Evolutionary conservation across 2,329 filamentous ascomycete genomes (phyloP).

Genomic region (Aspergillus sp.): DNA sequence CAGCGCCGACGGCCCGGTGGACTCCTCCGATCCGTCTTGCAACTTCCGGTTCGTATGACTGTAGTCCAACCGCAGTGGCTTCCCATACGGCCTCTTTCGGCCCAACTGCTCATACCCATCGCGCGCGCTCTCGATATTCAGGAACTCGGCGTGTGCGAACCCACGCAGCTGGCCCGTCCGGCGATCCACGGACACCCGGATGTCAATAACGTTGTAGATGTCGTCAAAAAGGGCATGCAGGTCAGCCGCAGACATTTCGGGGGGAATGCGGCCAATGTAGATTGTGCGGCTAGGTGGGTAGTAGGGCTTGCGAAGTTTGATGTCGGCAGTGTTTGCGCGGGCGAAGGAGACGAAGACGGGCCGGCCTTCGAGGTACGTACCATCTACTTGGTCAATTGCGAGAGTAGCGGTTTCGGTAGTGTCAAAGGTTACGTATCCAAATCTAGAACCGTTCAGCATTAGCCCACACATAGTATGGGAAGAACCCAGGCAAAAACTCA

Average conservation of each 20-base stretch:
- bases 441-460: constrained; percentile 38
- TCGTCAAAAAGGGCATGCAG: constrained; percentile 68
- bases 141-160: constrained; percentile 77
- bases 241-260: constrained; percentile 75
- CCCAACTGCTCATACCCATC: constrained; percentile 51
- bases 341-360: constrained; percentile 56
- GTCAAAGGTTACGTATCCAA: constrained; percentile 58
- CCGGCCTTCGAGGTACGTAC: constrained; percentile 56
- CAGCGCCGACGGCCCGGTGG: background rate
- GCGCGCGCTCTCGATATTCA: constrained; percentile 56
- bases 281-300: constrained; percentile 56
- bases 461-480: background rate
- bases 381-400: constrained; percentile 52
- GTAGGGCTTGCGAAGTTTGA: background rate
- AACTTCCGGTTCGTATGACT: constrained; percentile 22
- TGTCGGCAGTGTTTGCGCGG: constrained; percentile 14
- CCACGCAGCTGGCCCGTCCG: constrained; percentile 72
- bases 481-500: constrained; percentile 28
- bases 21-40: background rate
- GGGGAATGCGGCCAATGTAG: constrained; percentile 80
- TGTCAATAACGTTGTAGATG: constrained; percentile 61
- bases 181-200: constrained; percentile 75
- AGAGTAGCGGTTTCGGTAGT: constrained; percentile 44
- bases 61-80: constrained; percentile 60
- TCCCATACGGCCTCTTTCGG: constrained; percentile 55